Percentiles rank a stretch among this genome's conserved stretches.
These are phyloP conservation scores for Trichosporon asahii DNA, from an alignment of 1,284 basidiomycete genomes.

Conservation along the genomic window DNA sequence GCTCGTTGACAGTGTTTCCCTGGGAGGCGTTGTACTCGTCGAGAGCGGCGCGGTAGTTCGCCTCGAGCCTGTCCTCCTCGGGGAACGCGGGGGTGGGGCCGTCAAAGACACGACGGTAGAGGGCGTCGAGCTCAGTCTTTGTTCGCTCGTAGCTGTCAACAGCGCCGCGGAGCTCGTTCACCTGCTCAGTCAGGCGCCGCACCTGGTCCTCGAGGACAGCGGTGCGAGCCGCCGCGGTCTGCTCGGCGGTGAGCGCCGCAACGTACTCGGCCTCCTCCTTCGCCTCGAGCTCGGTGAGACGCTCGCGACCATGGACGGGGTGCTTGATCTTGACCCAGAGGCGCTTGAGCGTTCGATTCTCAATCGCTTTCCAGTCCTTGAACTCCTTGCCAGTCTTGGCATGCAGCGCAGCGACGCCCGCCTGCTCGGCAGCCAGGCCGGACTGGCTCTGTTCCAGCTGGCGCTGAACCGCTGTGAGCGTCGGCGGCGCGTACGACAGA, in stretches of 20 bases:
- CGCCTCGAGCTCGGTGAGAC: constrained; percentile 21
- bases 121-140: constrained; percentile 17
- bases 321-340: constrained; percentile 28
- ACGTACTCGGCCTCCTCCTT: constrained; percentile 33
- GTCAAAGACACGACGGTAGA: constrained; percentile 24
- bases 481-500: constrained; percentile 28
- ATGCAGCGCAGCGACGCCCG: constrained; percentile 18
- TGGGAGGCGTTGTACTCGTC: constrained; percentile 14
- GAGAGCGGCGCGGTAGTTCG: constrained; percentile 6
- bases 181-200: constrained; percentile 8
- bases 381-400: constrained; percentile 25
- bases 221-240: constrained; percentile 24
- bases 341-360: constrained; percentile 26
- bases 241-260: constrained; percentile 25
- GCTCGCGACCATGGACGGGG: constrained; percentile 16
- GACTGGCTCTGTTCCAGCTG: constrained; percentile 18
- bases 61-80: constrained; percentile 27
- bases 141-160: constrained; percentile 20
- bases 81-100: constrained; percentile 28
- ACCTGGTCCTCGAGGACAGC: constrained; percentile 24
- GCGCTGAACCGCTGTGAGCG: constrained; percentile 18
- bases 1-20: constrained; percentile 25
- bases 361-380: constrained; percentile 28
- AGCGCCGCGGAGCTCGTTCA: constrained; percentile 15
- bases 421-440: constrained; percentile 19